phyloP scores from a whole-genome alignment of 2,329 filamentous ascomycete species.

The Verticillium zaregamsianum region DNA sequence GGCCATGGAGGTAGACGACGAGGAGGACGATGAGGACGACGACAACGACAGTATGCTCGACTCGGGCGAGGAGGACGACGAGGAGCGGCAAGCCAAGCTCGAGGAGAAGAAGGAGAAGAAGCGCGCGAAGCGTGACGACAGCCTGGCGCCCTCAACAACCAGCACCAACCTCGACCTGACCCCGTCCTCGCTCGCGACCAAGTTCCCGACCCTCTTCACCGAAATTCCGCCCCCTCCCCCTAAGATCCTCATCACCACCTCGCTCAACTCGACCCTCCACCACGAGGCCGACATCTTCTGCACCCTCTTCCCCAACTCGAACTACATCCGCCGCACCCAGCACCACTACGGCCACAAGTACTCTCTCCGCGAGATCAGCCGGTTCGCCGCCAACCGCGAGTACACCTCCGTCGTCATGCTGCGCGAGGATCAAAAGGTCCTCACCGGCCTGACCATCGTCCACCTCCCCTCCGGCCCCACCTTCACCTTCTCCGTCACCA shows the following conservation, averaged over 20 bases:
- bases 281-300: constrained; percentile 74
- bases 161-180: constrained; percentile 62
- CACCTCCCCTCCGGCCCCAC: constrained; percentile 83
- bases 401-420: constrained; percentile 83
- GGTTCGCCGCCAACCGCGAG: constrained; percentile 75
- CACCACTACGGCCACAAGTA: constrained; percentile 88
- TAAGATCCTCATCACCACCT: constrained; percentile 90
- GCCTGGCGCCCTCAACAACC: constrained; percentile 53
- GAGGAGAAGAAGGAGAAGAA: constrained; percentile 35
- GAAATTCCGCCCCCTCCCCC: constrained; percentile 59
- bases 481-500: constrained; percentile 86
- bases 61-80: constrained; percentile 52
- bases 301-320: constrained; percentile 77
- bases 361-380: constrained; percentile 83
- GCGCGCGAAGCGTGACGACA: constrained; percentile 43
- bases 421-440: constrained; percentile 84
- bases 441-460: constrained; percentile 76
- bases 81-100: constrained; percentile 35
- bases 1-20: constrained; percentile 32
- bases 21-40: constrained; percentile 48
- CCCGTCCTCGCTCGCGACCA: constrained; percentile 53
- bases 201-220: constrained; percentile 60
- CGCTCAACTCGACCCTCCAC: constrained; percentile 84
- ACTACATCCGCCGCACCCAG: constrained; percentile 81
- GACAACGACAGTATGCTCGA: constrained; percentile 74